Evolutionary conservation across 257 asterid genomes (phyloP).

Genomic region (Jacaranda copaia): DNA sequence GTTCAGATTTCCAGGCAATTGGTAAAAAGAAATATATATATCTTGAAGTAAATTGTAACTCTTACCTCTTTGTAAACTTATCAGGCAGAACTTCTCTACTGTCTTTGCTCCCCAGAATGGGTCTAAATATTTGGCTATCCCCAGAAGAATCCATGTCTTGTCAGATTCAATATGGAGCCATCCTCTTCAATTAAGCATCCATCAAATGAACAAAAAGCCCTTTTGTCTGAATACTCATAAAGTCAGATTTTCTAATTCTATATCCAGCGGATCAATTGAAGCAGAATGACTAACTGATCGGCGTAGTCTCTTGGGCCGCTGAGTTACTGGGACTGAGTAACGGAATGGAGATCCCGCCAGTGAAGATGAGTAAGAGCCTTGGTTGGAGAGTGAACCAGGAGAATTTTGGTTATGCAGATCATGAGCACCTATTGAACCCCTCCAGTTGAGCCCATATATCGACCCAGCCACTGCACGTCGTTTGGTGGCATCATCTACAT

Average conservation of each 20-base stretch:
- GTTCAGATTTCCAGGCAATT: background rate
- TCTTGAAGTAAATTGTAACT: background rate
- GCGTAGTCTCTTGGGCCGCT: slow-evolving; percentile 46
- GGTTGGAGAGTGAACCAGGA: slow-evolving; percentile 54
- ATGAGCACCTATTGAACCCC: slow-evolving; percentile 43
- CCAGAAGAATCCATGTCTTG: background rate
- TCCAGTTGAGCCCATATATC: slow-evolving; percentile 38
- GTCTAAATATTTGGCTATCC: background rate
- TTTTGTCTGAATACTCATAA: slow-evolving; percentile 15
- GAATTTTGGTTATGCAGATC: slow-evolving; percentile 50
- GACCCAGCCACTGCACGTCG: slow-evolving; percentile 67
- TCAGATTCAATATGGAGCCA: no score
- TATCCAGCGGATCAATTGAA: slow-evolving; percentile 29
- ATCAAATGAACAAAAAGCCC: no score
- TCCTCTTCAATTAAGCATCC: no score
- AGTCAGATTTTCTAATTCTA: slow-evolving; percentile 29
- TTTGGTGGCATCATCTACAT: slow-evolving; percentile 84
- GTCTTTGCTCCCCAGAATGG: background rate
- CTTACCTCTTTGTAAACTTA: slow-evolving; percentile 26
- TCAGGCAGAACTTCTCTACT: slow-evolving; percentile 23
- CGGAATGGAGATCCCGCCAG: slow-evolving; percentile 49
- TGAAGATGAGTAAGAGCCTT: slow-evolving; percentile 51
- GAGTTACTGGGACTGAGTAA: slow-evolving; percentile 46
- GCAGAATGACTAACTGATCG: slow-evolving; percentile 52
- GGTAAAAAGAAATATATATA: background rate